These are phyloP conservation scores for Talinum fruticosum DNA, from an alignment of 148 eudicot genomes.

Conservation along the genomic window DNA sequence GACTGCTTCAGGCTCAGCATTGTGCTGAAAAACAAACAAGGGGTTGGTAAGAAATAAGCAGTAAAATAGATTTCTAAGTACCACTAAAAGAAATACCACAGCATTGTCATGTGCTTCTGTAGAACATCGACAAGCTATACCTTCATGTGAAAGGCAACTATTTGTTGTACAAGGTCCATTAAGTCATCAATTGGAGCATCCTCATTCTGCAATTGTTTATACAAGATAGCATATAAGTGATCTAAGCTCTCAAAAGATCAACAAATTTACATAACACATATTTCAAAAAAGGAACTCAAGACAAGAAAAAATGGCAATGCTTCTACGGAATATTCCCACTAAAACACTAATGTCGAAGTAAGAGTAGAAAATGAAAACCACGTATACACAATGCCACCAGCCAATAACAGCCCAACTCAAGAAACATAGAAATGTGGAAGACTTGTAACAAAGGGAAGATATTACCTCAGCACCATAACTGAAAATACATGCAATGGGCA, in stretches of 20 bases:
- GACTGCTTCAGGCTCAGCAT: conserved; percentile 96
- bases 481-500: conserved; percentile 4
- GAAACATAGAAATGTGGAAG: neutral
- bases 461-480: neutral
- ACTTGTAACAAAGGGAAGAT: neutral
- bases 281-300: neutral
- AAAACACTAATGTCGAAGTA: neutral
- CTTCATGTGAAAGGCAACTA: conserved; percentile 92
- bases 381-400: neutral
- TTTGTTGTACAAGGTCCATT: conserved; percentile 74
- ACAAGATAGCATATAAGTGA: neutral
- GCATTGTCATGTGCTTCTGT: neutral
- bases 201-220: conserved; percentile 50
- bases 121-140: conserved; percentile 30
- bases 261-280: neutral
- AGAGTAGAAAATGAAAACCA: neutral
- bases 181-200: conserved; percentile 63
- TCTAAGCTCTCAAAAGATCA: neutral
- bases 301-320: neutral
- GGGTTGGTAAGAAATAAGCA: conserved; percentile 10
- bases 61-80: neutral
- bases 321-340: neutral
- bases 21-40: conserved; percentile 62
- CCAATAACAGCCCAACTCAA: neutral
- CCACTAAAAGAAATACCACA: neutral